Percentiles rank a stretch among this genome's conserved stretches.
Evolutionary conservation across 2,329 filamentous ascomycete species (phyloP).

Genomic region (Nemania sp.): DNA sequence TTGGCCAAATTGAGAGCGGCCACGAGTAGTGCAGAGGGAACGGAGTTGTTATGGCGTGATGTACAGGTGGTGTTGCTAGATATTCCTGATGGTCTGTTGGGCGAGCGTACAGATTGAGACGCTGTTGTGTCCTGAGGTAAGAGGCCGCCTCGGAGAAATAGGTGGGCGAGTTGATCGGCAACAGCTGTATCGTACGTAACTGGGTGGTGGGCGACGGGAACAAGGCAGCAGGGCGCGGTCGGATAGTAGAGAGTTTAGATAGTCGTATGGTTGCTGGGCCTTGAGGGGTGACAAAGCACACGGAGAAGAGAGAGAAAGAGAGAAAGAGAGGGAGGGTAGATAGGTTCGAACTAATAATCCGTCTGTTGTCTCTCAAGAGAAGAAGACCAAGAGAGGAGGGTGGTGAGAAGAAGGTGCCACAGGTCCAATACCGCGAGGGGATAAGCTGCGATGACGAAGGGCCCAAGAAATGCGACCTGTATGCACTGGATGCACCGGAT

Average conservation of each 20-base stretch:
- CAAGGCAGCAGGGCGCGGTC: constrained; percentile 6
- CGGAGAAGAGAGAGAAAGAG: constrained; percentile 1
- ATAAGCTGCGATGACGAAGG: constrained; percentile 25
- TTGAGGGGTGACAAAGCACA: constrained; percentile 9
- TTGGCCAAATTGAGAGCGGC: constrained; percentile 3
- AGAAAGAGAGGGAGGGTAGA: neutral
- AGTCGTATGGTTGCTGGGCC: neutral
- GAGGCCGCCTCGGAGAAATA: constrained; percentile 25
- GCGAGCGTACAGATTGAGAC: constrained; percentile 1
- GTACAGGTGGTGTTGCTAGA: constrained; percentile 3
- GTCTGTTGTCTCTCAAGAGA: neutral
- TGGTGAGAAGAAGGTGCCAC: constrained; percentile 25
- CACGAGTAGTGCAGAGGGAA: constrained; percentile 9
- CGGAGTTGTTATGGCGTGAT: constrained; percentile 5
- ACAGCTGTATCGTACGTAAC: constrained; percentile 18
- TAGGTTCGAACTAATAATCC: constrained; percentile 1
- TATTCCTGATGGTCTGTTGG: constrained; percentile 1
- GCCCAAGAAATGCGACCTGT: constrained; percentile 21
- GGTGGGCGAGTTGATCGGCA: constrained; percentile 4
- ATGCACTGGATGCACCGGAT: too few species aligned
- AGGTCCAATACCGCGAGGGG: constrained; percentile 13
- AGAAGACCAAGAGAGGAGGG: constrained; percentile 19
- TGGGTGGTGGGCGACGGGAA: constrained; percentile 7
- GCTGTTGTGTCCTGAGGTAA: constrained; percentile 21
- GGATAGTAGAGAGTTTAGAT: neutral